Percentiles rank a stretch among this genome's conserved stretches.
These are phyloP conservation scores for Cucurbita ficifolia DNA, from an alignment of 306 rosid species.

Conservation along the genomic window DNA sequence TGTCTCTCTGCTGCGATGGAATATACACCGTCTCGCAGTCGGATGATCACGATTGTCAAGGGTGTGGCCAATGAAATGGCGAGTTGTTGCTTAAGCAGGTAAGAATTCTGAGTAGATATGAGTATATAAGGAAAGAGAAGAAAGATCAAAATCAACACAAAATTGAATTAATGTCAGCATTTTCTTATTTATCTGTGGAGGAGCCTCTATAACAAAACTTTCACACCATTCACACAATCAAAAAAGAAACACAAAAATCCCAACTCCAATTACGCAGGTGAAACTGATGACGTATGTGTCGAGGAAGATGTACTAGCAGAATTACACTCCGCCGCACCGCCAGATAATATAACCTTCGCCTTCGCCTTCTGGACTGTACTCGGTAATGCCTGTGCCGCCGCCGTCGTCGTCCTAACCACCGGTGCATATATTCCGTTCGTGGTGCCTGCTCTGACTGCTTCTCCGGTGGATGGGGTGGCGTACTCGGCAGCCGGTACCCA, in stretches of 20 bases:
- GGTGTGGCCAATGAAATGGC: too few relatives aligned
- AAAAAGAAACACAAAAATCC: conserved; percentile 16
- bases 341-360: neutral
- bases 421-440: conserved; percentile 46
- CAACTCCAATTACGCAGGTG: conserved; percentile 14
- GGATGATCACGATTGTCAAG: too few relatives aligned
- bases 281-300: conserved; percentile 41
- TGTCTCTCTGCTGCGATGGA: too few relatives aligned
- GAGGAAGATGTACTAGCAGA: conserved; percentile 72
- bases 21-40: too few relatives aligned
- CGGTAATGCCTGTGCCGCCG: conserved; percentile 19
- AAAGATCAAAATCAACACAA: neutral
- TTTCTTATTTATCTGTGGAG: neutral
- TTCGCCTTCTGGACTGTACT: conserved; percentile 18
- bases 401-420: conserved; percentile 20
- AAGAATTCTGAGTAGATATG: too few relatives aligned
- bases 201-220: neutral
- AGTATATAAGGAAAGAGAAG: too few relatives aligned
- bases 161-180: neutral
- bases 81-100: too few relatives aligned
- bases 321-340: conserved; percentile 29
- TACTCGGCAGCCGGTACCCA: conserved; percentile 66
- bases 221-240: neutral
- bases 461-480: conserved; percentile 22
- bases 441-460: conserved; percentile 19